A percentile compares a stretch with the other conserved stretches of the same genome.
These are phyloP conservation scores for Saraca asoca DNA, from an alignment of 331 rosid species.

Conservation along the genomic window DNA sequence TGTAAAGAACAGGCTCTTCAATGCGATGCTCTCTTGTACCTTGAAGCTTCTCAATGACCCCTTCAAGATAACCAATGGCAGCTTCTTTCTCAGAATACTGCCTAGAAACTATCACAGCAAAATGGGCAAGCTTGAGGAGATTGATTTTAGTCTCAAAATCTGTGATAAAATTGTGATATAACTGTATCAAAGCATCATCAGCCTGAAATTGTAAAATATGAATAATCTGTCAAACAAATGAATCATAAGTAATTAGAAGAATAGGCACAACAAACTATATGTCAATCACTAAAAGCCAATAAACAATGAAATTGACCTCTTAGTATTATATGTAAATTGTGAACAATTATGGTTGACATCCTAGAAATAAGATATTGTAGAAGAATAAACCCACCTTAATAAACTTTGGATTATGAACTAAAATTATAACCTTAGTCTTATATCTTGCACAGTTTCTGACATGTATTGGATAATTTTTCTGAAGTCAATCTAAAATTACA, in stretches of 20 bases:
- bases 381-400: too few species aligned
- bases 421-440: background rate
- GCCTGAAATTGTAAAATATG: slow-evolving; percentile 60
- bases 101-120: slow-evolving; percentile 94
- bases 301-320: background rate
- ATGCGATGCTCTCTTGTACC: slow-evolving; percentile 88
- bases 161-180: slow-evolving; percentile 94
- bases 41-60: slow-evolving; percentile 86
- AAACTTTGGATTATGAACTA: background rate
- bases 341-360: too few species aligned
- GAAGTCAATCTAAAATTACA: slow-evolving; percentile 4
- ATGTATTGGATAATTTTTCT: background rate
- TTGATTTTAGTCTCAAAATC: slow-evolving; percentile 98
- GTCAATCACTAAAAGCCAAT: background rate
- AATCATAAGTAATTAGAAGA: background rate
- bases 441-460: background rate
- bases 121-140: slow-evolving; percentile 98
- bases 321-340: too few species aligned
- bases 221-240: slow-evolving; percentile 24
- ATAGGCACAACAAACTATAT: background rate
- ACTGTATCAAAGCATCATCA: slow-evolving; percentile 91
- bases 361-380: too few species aligned
- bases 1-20: slow-evolving; percentile 88
- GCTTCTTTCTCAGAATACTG: slow-evolving; percentile 96
- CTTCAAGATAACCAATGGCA: slow-evolving; percentile 83